phyloP scores from a whole-genome alignment of 192 early-diverging fungal species.

The Coemansia sp. region DNA sequence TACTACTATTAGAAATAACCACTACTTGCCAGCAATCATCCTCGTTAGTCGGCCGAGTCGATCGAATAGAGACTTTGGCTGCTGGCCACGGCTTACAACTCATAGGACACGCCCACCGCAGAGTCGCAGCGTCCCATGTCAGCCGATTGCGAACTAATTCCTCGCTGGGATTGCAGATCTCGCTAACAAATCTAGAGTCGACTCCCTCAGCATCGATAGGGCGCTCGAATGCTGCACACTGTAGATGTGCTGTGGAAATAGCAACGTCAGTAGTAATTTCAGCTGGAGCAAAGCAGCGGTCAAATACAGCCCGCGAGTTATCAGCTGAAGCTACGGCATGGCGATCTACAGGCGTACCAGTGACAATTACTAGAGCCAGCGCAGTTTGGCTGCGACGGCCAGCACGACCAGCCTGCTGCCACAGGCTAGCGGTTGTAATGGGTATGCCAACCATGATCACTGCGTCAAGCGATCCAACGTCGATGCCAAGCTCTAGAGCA shows the following conservation, averaged over 20 bases:
- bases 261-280: slow-evolving; percentile 43
- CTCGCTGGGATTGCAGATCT: not conserved
- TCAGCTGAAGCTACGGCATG: slow-evolving; percentile 35
- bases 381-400: slow-evolving; percentile 64
- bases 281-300: slow-evolving; percentile 30
- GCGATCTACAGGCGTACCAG: slow-evolving; percentile 62
- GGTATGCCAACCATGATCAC: slow-evolving; percentile 79
- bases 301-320: slow-evolving; percentile 48
- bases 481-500: slow-evolving; percentile 81
- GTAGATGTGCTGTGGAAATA: slow-evolving; percentile 60
- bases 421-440: slow-evolving; percentile 25
- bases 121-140: slow-evolving; percentile 16
- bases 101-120: slow-evolving; percentile 22
- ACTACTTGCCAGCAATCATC: slow-evolving; percentile 30
- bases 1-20: not conserved
- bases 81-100: slow-evolving; percentile 43
- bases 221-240: slow-evolving; percentile 73
- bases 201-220: slow-evolving; percentile 6
- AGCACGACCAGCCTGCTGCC: slow-evolving; percentile 78
- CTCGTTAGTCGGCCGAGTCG: not conserved
- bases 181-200: not conserved
- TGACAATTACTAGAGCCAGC: slow-evolving; percentile 63
- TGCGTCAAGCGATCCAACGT: slow-evolving; percentile 71
- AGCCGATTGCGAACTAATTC: not conserved
- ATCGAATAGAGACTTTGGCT: slow-evolving; percentile 33